phyloP scores from a whole-genome alignment of 1,284 basidiomycete genomes.

The Ustilago hordei region DNA sequence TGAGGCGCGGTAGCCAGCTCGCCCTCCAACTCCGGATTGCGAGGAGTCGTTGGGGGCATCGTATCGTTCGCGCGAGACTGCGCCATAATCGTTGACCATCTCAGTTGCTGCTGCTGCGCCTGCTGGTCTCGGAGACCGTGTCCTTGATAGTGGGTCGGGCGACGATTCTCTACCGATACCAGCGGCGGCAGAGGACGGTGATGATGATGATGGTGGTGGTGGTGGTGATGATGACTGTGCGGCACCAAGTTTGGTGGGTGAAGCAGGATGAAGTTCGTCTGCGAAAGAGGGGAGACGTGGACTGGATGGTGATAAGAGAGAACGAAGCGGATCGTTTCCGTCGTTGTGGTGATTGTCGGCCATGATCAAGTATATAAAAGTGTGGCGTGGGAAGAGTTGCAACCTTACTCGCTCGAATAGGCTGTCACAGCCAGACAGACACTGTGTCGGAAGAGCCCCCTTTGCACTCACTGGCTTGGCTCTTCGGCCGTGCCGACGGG shows the following conservation, averaged over 20 bases:
- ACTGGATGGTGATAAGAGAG: constrained; percentile 31
- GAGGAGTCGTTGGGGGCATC: background rate
- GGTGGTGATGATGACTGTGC: background rate
- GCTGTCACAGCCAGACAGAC: background rate
- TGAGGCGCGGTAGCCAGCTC: constrained; percentile 34
- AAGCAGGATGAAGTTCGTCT: constrained; percentile 29
- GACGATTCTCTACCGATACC: constrained; percentile 16
- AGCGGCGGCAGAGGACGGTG: background rate
- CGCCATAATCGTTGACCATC: constrained; percentile 36
- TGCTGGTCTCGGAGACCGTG: constrained; percentile 21
- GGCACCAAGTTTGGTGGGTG: constrained; percentile 18
- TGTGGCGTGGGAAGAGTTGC: background rate
- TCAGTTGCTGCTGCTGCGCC: background rate
- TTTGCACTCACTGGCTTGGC: background rate
- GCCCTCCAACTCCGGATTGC: background rate
- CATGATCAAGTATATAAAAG: constrained; percentile 12
- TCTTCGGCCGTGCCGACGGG: background rate
- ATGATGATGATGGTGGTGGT: no score
- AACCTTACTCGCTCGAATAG: background rate
- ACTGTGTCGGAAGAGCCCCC: constrained; percentile 1
- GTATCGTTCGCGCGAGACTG: constrained; percentile 16
- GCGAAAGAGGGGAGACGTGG: constrained; percentile 45
- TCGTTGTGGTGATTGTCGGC: constrained; percentile 20
- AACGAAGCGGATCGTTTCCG: constrained; percentile 38
- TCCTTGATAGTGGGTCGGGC: constrained; percentile 30